Evolutionary conservation across 495 filamentous ascomycete species (phyloP).

Genomic region (Pseudoneurospora amorphoporcata): DNA sequence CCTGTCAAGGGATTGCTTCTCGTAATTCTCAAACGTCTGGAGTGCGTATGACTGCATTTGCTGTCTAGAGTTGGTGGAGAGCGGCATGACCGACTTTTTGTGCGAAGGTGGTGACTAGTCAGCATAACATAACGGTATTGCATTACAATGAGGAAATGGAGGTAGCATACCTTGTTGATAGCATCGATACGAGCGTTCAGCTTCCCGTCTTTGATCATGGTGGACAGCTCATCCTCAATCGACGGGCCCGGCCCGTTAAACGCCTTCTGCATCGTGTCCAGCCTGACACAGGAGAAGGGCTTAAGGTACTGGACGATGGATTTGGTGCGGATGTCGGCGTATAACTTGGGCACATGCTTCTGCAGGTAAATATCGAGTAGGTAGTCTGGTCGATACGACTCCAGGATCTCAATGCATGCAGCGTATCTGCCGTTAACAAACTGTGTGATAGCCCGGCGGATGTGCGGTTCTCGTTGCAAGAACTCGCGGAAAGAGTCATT

Average conservation of each 20-base stretch:
- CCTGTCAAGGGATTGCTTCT: constrained; percentile 61
- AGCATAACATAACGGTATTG: background rate
- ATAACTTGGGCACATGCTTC: constrained; percentile 58
- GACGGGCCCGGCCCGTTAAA: constrained; percentile 46
- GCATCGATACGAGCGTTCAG: constrained; percentile 79
- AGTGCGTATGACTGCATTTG: constrained; percentile 60
- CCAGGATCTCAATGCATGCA: constrained; percentile 69
- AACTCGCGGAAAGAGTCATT: constrained; percentile 72
- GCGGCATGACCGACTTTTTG: constrained; percentile 55
- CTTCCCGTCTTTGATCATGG: constrained; percentile 60
- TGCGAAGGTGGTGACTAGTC: background rate
- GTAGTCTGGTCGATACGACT: constrained; percentile 73
- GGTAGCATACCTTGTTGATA: constrained; percentile 52
- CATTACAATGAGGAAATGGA: background rate
- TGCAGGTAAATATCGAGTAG: constrained; percentile 83
- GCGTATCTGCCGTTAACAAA: constrained; percentile 86
- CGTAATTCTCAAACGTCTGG: constrained; percentile 57
- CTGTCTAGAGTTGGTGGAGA: constrained; percentile 49
- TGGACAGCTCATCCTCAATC: constrained; percentile 66
- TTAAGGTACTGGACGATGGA: constrained; percentile 85
- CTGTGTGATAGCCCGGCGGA: constrained; percentile 77
- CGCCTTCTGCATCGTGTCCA: constrained; percentile 57
- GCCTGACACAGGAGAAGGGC: constrained; percentile 65
- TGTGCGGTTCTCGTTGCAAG: constrained; percentile 87
- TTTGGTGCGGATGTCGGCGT: constrained; percentile 68